Evolutionary conservation across 2,329 filamentous ascomycete genomes (phyloP).

Genomic region (Ascochyta rabiei): DNA sequence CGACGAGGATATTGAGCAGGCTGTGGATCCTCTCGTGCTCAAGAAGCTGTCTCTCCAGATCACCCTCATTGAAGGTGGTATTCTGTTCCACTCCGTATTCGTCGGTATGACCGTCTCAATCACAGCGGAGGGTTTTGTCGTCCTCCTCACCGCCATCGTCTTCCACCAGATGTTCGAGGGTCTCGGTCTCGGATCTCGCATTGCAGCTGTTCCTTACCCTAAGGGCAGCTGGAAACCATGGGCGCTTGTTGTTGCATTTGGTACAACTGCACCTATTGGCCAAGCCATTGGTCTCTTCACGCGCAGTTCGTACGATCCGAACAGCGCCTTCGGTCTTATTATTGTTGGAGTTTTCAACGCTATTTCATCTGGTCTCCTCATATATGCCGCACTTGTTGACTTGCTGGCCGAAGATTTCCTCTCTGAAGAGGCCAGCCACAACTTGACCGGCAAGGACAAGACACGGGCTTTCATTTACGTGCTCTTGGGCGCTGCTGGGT

Average conservation of each 20-base stretch:
- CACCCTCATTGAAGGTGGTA: conserved; percentile 62
- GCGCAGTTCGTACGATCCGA: conserved; percentile 65
- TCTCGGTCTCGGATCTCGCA: conserved; percentile 65
- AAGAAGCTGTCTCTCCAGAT: conserved; percentile 49
- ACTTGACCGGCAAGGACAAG: conserved; percentile 60
- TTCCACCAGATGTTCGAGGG: conserved; percentile 71
- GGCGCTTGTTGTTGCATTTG: conserved; percentile 67
- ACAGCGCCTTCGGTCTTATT: conserved; percentile 67
- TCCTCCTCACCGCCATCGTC: conserved; percentile 65
- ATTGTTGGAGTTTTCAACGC: conserved; percentile 70
- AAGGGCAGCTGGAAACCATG: conserved; percentile 64
- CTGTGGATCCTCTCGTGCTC: conserved; percentile 47
- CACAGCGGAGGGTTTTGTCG: conserved; percentile 62
- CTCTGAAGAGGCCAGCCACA: conserved; percentile 53
- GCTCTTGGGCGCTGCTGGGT: conserved; percentile 42
- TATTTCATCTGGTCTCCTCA: conserved; percentile 66
- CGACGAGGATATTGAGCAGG: conserved; percentile 44
- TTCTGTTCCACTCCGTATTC: conserved; percentile 69
- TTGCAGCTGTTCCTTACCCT: conserved; percentile 65
- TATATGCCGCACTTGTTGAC: conserved; percentile 69
- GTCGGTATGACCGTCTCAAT: conserved; percentile 68
- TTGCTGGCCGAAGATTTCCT: conserved; percentile 70
- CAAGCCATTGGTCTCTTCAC: conserved; percentile 67
- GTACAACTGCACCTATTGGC: conserved; percentile 67
- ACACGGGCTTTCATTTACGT: conserved; percentile 57